phyloP scores from a whole-genome alignment of 1,139 yeast species.

The Suhomyces coccinellae region DNA sequence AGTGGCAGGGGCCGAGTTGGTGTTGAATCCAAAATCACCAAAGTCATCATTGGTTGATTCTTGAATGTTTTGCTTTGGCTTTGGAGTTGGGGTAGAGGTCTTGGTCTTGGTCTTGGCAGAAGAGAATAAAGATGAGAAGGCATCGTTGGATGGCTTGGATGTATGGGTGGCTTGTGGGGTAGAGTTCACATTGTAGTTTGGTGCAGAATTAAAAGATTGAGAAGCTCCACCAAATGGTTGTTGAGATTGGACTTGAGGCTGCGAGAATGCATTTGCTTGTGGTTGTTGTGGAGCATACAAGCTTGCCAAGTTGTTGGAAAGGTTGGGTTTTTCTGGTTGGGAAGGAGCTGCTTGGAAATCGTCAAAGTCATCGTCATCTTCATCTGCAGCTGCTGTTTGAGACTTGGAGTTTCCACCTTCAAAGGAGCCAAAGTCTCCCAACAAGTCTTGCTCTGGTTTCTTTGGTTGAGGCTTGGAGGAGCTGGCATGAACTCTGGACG shows the following conservation, averaged over 20 bases:
- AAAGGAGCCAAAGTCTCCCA: slow-evolving; percentile 58
- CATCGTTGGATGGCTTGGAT: slow-evolving; percentile 54
- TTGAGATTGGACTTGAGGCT: slow-evolving; percentile 10
- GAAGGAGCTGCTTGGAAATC: slow-evolving; percentile 86
- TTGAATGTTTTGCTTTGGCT: slow-evolving; percentile 8
- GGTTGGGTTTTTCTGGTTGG: slow-evolving; percentile 31
- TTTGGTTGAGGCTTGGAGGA: slow-evolving; percentile 25
- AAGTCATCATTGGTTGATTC: slow-evolving; percentile 9
- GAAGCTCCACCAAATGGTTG: slow-evolving; percentile 6
- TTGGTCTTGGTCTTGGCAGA: slow-evolving; percentile 57
- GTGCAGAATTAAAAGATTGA: slow-evolving; percentile 23
- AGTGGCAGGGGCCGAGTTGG: slow-evolving; percentile 12
- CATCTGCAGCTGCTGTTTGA: slow-evolving; percentile 23
- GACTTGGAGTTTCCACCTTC: slow-evolving; percentile 29
- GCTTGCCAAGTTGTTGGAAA: slow-evolving; percentile 41
- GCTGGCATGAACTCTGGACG: slow-evolving; percentile 45
- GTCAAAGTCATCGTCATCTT: slow-evolving; percentile 83
- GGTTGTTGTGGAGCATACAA: slow-evolving; percentile 31
- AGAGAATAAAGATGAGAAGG: slow-evolving; percentile 79
- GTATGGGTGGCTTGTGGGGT: slow-evolving; percentile 30
- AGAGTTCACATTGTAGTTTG: slow-evolving; percentile 20
- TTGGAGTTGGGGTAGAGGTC: slow-evolving; percentile 8
- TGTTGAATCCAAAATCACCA: slow-evolving; percentile 12
- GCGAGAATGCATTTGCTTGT: slow-evolving; percentile 15
- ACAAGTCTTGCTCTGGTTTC: slow-evolving; percentile 42